Evolutionary conservation across 768 basidiomycete species (phyloP).

Genomic region (Lactifluus piperatus): DNA sequence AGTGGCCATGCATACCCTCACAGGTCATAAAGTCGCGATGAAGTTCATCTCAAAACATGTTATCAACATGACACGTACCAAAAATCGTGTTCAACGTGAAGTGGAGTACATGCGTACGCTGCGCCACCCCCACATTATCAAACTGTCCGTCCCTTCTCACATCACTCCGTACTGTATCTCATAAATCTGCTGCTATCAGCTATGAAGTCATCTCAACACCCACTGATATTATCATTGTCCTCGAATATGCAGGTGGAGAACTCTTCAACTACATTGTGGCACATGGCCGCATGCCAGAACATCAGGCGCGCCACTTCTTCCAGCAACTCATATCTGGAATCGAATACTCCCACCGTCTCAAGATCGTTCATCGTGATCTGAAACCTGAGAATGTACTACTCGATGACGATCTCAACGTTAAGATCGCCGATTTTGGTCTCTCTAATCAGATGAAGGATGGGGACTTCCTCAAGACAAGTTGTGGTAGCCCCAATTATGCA

Average conservation of each 20-base stretch:
- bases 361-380: conserved; percentile 96
- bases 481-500: conserved; percentile 97
- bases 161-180: conserved; percentile 12
- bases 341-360: conserved; percentile 92
- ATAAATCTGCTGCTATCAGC: conserved; percentile 28
- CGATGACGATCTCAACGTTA: conserved; percentile 81
- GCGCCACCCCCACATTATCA: conserved; percentile 95
- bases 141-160: conserved; percentile 54
- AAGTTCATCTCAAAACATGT: conserved; percentile 95
- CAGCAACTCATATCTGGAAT: conserved; percentile 98
- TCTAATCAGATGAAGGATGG: conserved; percentile 96
- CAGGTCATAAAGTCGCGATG: conserved; percentile 94
- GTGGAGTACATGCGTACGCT: conserved; percentile 96
- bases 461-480: conserved; percentile 93
- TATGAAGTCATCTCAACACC: conserved; percentile 90
- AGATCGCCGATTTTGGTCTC: conserved; percentile 98
- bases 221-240: conserved; percentile 95
- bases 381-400: conserved; percentile 95
- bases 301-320: conserved; percentile 87
- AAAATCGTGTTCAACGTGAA: conserved; percentile 85
- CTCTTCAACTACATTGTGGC: conserved; percentile 97
- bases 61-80: conserved; percentile 86
- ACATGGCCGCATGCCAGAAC: conserved; percentile 87
- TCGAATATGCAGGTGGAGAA: conserved; percentile 94
- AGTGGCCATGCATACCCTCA: conserved; percentile 94